These are phyloP conservation scores for Climacium dendroides DNA, from an alignment of 225 moss, liverwort and hornwort genomes.

Conservation along the genomic window DNA sequence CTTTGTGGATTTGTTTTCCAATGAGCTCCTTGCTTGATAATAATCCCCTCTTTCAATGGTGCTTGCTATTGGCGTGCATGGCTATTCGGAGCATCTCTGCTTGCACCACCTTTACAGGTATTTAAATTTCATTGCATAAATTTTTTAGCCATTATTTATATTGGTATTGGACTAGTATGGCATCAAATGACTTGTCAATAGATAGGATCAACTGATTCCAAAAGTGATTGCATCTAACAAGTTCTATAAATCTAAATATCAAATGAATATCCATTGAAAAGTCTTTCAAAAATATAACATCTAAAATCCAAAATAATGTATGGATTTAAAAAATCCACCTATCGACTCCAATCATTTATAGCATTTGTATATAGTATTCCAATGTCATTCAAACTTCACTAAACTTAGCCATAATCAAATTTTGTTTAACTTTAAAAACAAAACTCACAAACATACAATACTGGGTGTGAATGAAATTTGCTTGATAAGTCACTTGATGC, in stretches of 20 bases:
- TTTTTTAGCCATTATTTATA: background rate
- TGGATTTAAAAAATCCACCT: background rate
- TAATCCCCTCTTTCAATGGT: slow-evolving; percentile 40
- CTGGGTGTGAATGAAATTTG: accelerated
- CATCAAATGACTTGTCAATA: background rate
- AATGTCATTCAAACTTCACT: background rate
- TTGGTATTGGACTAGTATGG: background rate
- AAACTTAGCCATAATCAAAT: background rate
- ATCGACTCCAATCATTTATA: background rate
- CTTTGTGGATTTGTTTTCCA: slow-evolving; percentile 68
- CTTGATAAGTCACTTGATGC: background rate
- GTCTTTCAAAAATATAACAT: background rate
- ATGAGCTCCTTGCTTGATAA: slow-evolving; percentile 34
- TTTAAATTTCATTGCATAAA: background rate
- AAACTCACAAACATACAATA: background rate
- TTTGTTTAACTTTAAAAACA: background rate
- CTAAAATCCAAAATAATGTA: background rate
- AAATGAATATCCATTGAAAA: background rate
- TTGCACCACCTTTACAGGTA: slow-evolving; percentile 61
- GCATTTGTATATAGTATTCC: background rate
- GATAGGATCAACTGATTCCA: no score
- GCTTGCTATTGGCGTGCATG: slow-evolving; percentile 42
- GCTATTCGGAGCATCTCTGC: slow-evolving; percentile 48
- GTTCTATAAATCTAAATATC: background rate
- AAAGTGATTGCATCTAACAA: background rate